Base-by-base conservation (phyloP, 2,329 filamentous ascomycete species). In the Cryphonectria nitschkei region DNA sequence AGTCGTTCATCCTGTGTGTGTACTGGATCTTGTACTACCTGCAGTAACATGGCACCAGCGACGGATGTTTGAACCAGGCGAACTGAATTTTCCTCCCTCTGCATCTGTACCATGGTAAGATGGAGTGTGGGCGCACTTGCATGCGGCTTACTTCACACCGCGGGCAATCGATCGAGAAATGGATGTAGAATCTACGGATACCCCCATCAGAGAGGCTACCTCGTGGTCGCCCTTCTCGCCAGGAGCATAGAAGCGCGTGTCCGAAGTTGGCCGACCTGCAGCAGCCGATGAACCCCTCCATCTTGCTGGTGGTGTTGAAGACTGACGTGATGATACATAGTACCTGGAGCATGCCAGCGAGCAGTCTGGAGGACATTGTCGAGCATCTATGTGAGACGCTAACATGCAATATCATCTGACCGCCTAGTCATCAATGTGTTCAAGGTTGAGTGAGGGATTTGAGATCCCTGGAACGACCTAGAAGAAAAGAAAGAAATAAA, bases 371-470 rank as follows among this genome's bases (percentile, higher is more conserved):
- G n/a, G 52, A 2, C 16, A 56, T 56, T 32, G 26, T 29, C 52
- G n/a, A 6, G 2, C 56, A 16, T 34, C 32, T 61, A 32, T 16
- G 29, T 61, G 56, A 39, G 52, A 29, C 26, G 52, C 26, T 56
- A 56, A 26, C 14, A 56, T 14, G 26, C 52, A 56, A 56, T 26
- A 16, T 29, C 52, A 13, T 29, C n/a, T 56, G 52, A 56, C 26
- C 26, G 52, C 22, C 22, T 19, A 50, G 46, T n/a, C 46, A 50
- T 11, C 11, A 11, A 37, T 37, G 9, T 39, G 58, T 9, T 61
- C 19, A 34, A 61, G 58, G 32, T 19, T 50, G 46, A 22, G 58
- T 50, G 46, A 22, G 58, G 58, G 58, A 61, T 61, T 61, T 61
- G 34, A 61, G 16, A 61, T 61, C 58, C 58, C 58, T 61, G 58